Base-by-base conservation (phyloP, 805 yeast genomes). In the Candida chauliodis region DNA sequence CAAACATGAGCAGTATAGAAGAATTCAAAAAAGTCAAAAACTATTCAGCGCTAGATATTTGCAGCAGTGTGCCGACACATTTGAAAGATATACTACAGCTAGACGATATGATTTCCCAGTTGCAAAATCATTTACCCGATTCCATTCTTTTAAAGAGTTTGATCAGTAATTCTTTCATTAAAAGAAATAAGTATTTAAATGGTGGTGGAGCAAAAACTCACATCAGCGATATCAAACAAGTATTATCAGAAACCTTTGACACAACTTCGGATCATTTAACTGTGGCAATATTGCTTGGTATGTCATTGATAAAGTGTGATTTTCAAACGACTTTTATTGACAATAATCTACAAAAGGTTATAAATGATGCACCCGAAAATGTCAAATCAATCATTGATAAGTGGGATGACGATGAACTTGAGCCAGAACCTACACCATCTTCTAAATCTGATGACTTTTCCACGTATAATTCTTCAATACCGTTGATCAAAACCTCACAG, bases 21-120 rank as follows among this genome's bases (percentile, higher is more conserved):
- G 5, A 23, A 11, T 11, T 22, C 8, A 11, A 33, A 5, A n/a
- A 5, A 8, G 3, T 23, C 11, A 24, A 31, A 21, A 32, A 34
- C 17, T 40, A 32, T 37, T 52, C 59, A 3, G 38, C 63, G 28
- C 17, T 42, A 1, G 55, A 58, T 3, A 24, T 54, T 11, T 49
- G 65, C 1, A 35, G 38, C 1, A 42, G 44, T 5, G 34, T 59
- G 8, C 64, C 66, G 2, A 50, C 51, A 0, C 20, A 31, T 0
- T 46, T 63, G 5, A 36, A 44, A 2, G 56, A 58, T 23, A 40
- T 64, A 8, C 45, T 43, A 4, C 73, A 68, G 43, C 55, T 62
- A 34, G 73, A 64, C 34, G 55, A 62, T 22, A 62, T 69, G 71
- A 30, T 69, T 34, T 53, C 50, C 3, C 75, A 69, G 30, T 42